Evolutionary conservation across 2,329 filamentous ascomycete species (phyloP).

Genomic region (Arthrinium phaeospermum): DNA sequence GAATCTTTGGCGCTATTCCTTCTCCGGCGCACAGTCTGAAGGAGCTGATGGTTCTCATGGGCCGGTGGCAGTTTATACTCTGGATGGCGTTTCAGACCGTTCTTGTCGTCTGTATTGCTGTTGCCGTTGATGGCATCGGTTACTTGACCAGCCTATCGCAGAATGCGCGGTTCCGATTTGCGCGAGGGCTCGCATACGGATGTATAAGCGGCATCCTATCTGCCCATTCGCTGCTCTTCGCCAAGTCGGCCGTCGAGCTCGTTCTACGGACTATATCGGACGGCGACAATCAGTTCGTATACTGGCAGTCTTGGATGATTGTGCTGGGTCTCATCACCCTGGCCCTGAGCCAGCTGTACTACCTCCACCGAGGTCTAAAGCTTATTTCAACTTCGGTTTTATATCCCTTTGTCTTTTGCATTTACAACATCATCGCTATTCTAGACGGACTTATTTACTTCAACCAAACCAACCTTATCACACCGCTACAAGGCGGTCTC

Average conservation of each 20-base stretch:
- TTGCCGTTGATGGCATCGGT: slow-evolving; percentile 63
- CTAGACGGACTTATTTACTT: slow-evolving; percentile 98
- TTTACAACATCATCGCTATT: slow-evolving; percentile 99
- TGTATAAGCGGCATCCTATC: slow-evolving; percentile 91
- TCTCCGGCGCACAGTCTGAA: slow-evolving; percentile 88
- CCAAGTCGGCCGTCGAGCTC: slow-evolving; percentile 95
- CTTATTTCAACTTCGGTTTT: slow-evolving; percentile 93
- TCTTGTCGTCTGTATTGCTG: slow-evolving; percentile 71
- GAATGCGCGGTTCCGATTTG: slow-evolving; percentile 72
- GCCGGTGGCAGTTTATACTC: slow-evolving; percentile 75
- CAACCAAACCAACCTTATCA: slow-evolving; percentile 81
- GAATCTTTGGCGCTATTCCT: slow-evolving; percentile 90
- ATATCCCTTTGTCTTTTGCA: slow-evolving; percentile 96
- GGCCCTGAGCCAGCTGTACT: slow-evolving; percentile 91
- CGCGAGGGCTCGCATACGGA: slow-evolving; percentile 86
- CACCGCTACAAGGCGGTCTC: slow-evolving; percentile 75
- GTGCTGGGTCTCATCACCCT: slow-evolving; percentile 80
- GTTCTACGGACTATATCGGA: slow-evolving; percentile 86
- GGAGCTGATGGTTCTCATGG: slow-evolving; percentile 79
- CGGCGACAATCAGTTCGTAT: slow-evolving; percentile 88
- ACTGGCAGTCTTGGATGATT: slow-evolving; percentile 94
- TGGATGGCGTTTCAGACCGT: slow-evolving; percentile 88
- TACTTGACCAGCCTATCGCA: slow-evolving; percentile 58
- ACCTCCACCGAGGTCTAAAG: slow-evolving; percentile 91
- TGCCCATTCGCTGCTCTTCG: slow-evolving; percentile 89